Evolutionary conservation across 139 green algal species (phyloP), one percentile per base, ranked within the genome.

Genomic region (Chlorella sp.): DNA sequence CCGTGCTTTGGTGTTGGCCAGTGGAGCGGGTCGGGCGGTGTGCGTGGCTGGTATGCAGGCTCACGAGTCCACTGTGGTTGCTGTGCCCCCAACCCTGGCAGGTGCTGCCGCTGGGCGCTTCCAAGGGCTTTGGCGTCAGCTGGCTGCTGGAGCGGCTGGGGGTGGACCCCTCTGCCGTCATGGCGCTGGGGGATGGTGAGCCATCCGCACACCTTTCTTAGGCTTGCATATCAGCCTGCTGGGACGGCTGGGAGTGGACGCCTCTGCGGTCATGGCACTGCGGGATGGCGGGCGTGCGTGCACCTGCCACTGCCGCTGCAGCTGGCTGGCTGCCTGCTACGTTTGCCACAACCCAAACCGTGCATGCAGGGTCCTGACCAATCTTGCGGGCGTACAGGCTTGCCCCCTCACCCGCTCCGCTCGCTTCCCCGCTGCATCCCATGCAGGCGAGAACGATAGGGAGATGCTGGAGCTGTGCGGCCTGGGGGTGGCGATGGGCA

Each of bases 151-250:
- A 90, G 11, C 32, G 87, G 44, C 41, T 96, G 48, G 88, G 84
- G 0, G 81, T 95, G 22, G 64, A 85, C 38, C 77, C 92, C 7
- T 48, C 74, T 0, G 41, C 90, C 28, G 73, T 93, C 54, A 94
- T 99, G 90, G 94, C 93, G 0, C 67, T 98, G n/a, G 95, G 96
- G 0, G 96, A 98, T 67, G 96, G 89, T 6, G 51, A 60, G 51
- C 11, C 94, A 98, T 60, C 13, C 11, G 83, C n/a, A n/a, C n/a
- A n/a, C n/a, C n/a, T n/a, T n/a, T n/a, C n/a, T n/a, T n/a, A n/a
- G n/a, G n/a, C n/a, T n/a, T n/a, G n/a, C n/a, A n/a, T n/a, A n/a
- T n/a, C n/a, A n/a, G n/a, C n/a, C 74, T 96, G 67, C 88, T 94
- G 36, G 58, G 90, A 5, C 32, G 87, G 44, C 41, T 96, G 48